Conservation (phyloP, 164 flowering plant species). For the Chloranthus sessilifolius region DNA sequence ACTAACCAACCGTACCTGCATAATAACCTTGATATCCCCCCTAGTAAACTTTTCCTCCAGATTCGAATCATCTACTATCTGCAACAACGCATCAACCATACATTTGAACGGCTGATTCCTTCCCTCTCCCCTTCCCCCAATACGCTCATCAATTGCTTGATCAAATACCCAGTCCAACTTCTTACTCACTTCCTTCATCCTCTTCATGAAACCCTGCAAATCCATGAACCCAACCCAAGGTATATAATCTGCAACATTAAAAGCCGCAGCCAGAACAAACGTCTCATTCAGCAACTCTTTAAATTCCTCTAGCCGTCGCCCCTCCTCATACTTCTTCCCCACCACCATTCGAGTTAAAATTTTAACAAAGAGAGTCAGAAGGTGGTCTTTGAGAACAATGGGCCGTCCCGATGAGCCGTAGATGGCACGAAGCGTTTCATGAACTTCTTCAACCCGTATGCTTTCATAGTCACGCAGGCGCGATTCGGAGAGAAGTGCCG, state of each 20-base stretch:
- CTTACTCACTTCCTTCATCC: constrained; percentile 20
- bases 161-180: constrained; percentile 41
- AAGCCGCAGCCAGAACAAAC: constrained; percentile 28
- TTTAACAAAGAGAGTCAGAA: too few relatives aligned
- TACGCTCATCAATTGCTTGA: constrained; percentile 30
- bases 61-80: constrained; percentile 26
- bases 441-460: too few relatives aligned
- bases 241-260: constrained; percentile 41
- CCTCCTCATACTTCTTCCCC: constrained; percentile 24
- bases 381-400: constrained; percentile 28
- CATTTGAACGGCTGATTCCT: too few relatives aligned
- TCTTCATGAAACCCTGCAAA: constrained; percentile 36
- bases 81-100: constrained; percentile 45
- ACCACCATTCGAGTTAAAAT: constrained; percentile 41
- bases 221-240: constrained; percentile 36
- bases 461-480: too few relatives aligned
- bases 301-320: constrained; percentile 27
- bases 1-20: too few relatives aligned
- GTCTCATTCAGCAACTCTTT: constrained; percentile 29
- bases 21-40: constrained; percentile 47
- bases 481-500: constrained; percentile 32
- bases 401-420: constrained; percentile 16
- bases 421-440: too few relatives aligned
- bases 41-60: constrained; percentile 40
- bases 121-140: constrained; percentile 14